These are phyloP conservation scores for Cinchona pubescens DNA, from an alignment of 257 asterid genomes.

Conservation along the genomic window DNA sequence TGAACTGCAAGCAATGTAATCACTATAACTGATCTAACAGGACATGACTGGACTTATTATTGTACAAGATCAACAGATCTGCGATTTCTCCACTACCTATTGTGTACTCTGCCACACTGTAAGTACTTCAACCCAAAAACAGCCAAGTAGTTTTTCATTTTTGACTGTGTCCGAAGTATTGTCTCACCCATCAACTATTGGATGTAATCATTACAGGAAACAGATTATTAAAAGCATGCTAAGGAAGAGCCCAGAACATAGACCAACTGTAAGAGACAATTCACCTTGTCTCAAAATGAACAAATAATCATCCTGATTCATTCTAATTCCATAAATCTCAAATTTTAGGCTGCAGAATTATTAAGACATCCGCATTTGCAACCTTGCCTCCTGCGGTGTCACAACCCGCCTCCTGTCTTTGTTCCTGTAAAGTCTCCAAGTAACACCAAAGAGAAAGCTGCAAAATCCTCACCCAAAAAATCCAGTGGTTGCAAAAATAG, in stretches of 20 bases:
- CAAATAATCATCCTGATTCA: neutral
- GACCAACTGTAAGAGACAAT: slow-evolving; percentile 69
- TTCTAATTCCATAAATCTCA: slow-evolving; percentile 11
- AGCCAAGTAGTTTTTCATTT: no score
- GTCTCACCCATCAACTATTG: neutral
- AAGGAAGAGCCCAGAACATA: slow-evolving; percentile 84
- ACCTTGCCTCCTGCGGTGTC: slow-evolving; percentile 74
- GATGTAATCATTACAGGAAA: slow-evolving; percentile 55
- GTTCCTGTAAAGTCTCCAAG: slow-evolving; percentile 89
- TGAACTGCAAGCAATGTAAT: slow-evolving; percentile 20
- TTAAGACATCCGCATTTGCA: slow-evolving; percentile 89
- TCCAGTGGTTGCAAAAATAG: slow-evolving; percentile 45
- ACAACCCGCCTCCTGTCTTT: slow-evolving; percentile 63
- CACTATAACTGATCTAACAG: slow-evolving; percentile 35
- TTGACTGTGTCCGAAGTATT: no score
- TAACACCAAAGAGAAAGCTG: slow-evolving; percentile 45
- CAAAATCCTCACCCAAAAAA: slow-evolving; percentile 50
- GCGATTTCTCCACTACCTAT: slow-evolving; percentile 87
- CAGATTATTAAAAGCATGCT: slow-evolving; percentile 93
- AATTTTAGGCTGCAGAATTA: slow-evolving; percentile 76
- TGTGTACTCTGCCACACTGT: slow-evolving; percentile 82
- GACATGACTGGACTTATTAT: slow-evolving; percentile 91
- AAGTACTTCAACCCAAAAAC: slow-evolving; percentile 29
- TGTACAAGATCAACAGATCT: slow-evolving; percentile 82
- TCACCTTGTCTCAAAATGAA: neutral